Conservation (phyloP, 2,329 filamentous ascomycete genomes). For the Arthrobotrys megalospora region DNA sequence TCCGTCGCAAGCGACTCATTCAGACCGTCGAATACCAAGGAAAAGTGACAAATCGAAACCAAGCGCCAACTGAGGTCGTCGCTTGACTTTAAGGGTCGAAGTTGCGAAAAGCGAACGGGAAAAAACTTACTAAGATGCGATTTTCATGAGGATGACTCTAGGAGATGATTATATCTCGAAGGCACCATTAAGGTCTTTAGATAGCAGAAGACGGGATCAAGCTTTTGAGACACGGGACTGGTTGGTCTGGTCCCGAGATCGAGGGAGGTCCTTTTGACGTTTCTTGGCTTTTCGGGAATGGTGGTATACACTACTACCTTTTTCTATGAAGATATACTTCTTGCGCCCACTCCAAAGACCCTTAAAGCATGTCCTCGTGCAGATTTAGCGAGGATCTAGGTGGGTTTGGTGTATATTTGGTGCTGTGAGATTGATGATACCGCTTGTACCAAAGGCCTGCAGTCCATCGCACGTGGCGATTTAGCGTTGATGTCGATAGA, state of each 20-base stretch:
- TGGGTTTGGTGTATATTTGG: conserved; percentile 18
- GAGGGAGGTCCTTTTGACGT: conserved; percentile 39
- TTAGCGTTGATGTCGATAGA: conserved; percentile 40
- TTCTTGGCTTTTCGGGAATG: conserved; percentile 46
- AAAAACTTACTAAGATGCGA: conserved; percentile 54
- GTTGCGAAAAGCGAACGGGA: conserved; percentile 16
- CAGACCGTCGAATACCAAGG: conserved; percentile 40
- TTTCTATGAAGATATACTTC: conserved; percentile 21
- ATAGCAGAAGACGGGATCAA: conserved; percentile 54
- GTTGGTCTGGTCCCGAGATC: conserved; percentile 52
- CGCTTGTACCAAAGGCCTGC: conserved; percentile 30
- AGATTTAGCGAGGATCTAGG: conserved; percentile 44
- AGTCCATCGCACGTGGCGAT: conserved; percentile 60
- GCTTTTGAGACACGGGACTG: conserved; percentile 59
- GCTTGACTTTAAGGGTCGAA: conserved; percentile 32
- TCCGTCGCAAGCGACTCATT: conserved; percentile 51
- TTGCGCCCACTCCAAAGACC: conserved; percentile 23
- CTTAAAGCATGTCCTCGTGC: conserved; percentile 60
- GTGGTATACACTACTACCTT: neutral
- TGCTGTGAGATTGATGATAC: conserved; percentile 29
- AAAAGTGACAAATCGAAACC: conserved; percentile 56
- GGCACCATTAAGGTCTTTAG: conserved; percentile 25
- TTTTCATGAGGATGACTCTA: conserved; percentile 59
- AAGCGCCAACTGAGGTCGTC: conserved; percentile 25
- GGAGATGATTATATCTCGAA: conserved; percentile 60